Percentiles rank a stretch among this genome's conserved stretches.
phyloP scores from a whole-genome alignment of 768 basidiomycete species.

The Termitomyces sp. region DNA sequence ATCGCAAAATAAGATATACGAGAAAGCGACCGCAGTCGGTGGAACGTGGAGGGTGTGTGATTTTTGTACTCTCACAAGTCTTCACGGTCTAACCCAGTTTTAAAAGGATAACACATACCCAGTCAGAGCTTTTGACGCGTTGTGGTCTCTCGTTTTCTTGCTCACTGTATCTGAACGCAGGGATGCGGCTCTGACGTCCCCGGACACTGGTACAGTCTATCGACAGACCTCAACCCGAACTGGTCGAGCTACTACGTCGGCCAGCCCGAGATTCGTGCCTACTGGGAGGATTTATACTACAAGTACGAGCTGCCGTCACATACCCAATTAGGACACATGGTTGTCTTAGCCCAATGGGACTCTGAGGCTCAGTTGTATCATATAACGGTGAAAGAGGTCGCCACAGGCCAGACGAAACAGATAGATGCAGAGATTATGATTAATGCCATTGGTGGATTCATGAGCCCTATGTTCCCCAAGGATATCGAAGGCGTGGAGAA shows the following conservation, averaged over 20 bases:
- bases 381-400: slow-evolving; percentile 30
- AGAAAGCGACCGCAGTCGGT: slow-evolving; percentile 40
- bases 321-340: slow-evolving; percentile 37
- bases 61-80: neutral
- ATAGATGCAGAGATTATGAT: slow-evolving; percentile 42
- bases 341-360: slow-evolving; percentile 42
- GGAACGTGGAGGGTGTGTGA: slow-evolving; percentile 53
- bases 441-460: slow-evolving; percentile 47
- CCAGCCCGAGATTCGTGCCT: slow-evolving; percentile 47
- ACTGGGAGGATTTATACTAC: slow-evolving; percentile 43
- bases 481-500: slow-evolving; percentile 35
- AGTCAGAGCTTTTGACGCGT: slow-evolving; percentile 22
- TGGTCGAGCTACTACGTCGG: slow-evolving; percentile 42
- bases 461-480: slow-evolving; percentile 39
- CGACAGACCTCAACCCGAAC: slow-evolving; percentile 46
- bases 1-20: slow-evolving; percentile 38
- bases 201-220: slow-evolving; percentile 51
- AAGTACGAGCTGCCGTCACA: slow-evolving; percentile 37
- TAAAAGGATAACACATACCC: slow-evolving; percentile 53
- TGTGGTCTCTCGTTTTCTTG: neutral
- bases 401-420: slow-evolving; percentile 28
- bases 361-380: slow-evolving; percentile 34
- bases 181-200: slow-evolving; percentile 56
- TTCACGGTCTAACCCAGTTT: neutral
- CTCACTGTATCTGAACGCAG: slow-evolving; percentile 16